Percentiles rank a stretch among this genome's conserved stretches.
Evolutionary conservation across 2,329 filamentous ascomycete genomes (phyloP).

Genomic region (Zymoseptoria ardabiliae): DNA sequence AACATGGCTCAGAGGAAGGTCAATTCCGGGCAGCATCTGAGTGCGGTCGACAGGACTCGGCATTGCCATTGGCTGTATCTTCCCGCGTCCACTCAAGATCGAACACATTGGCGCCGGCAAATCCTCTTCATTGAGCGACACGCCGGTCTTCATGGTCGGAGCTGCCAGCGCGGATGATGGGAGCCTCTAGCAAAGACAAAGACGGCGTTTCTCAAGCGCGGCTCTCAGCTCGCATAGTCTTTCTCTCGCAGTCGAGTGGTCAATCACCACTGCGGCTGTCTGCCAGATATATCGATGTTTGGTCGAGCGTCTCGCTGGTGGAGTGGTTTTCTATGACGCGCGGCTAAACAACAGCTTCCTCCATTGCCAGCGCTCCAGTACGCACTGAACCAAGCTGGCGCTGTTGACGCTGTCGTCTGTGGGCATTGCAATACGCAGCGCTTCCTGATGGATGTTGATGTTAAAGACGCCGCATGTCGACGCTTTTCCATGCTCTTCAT

Average conservation of each 20-base stretch:
- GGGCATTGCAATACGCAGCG: not conserved
- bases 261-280: not conserved
- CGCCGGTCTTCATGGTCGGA: not conserved
- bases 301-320: slow-evolving; percentile 1
- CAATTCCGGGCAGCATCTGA: not conserved
- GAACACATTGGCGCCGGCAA: not conserved
- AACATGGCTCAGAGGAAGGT: not conserved
- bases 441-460: not conserved
- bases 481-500: not conserved
- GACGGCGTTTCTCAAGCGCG: not conserved
- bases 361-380: not conserved
- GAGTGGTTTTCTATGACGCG: not conserved
- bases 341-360: not conserved
- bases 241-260: not conserved
- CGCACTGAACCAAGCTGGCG: not conserved
- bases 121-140: not conserved
- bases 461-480: not conserved
- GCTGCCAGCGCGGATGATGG: not conserved
- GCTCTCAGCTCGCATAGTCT: not conserved
- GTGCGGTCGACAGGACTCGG: not conserved
- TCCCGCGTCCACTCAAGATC: not conserved
- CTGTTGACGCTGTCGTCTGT: not conserved
- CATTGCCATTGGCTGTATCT: not conserved
- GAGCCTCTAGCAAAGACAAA: not conserved
- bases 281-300: not conserved